Percentiles rank a stretch among this genome's conserved stretches.
Evolutionary conservation across 2,329 filamentous ascomycete species (phyloP).

Genomic region (Geoglossum cookeanum): DNA sequence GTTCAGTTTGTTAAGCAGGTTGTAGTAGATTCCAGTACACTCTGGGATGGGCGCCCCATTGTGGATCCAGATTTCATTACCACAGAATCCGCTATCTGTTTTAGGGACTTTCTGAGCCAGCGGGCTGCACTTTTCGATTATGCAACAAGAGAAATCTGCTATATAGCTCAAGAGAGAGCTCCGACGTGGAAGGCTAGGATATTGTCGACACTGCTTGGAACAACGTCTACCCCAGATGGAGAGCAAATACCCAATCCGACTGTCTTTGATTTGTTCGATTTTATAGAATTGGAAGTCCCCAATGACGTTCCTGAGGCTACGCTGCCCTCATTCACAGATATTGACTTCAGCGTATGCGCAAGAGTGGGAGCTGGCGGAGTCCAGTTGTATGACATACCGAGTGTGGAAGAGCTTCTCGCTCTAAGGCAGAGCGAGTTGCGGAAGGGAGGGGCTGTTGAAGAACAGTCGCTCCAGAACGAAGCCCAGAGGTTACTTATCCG

Average conservation of each 20-base stretch:
- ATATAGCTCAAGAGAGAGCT: constrained; percentile 49
- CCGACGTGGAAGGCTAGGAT: constrained; percentile 30
- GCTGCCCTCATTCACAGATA: constrained; percentile 40
- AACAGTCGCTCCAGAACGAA: constrained; percentile 23
- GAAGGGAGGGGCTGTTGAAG: constrained; percentile 30
- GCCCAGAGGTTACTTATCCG: constrained; percentile 20
- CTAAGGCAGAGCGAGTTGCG: constrained; percentile 46
- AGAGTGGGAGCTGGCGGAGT: constrained; percentile 38
- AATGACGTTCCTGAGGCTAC: constrained; percentile 29
- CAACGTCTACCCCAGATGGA: constrained; percentile 45
- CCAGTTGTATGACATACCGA: constrained; percentile 46
- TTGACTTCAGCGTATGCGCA: constrained; percentile 48
- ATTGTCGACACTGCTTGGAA: constrained; percentile 53
- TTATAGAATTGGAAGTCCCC: constrained; percentile 46
- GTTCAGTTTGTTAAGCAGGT: constrained; percentile 53
- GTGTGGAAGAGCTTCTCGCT: constrained; percentile 54
- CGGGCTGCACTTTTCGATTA: constrained; percentile 71
- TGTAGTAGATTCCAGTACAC: constrained; percentile 46
- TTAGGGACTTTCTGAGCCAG: constrained; percentile 59
- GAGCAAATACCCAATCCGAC: constrained; percentile 49
- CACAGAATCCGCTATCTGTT: constrained; percentile 44
- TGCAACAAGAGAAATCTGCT: constrained; percentile 64
- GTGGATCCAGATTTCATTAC: constrained; percentile 47
- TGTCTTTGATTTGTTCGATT: constrained; percentile 87
- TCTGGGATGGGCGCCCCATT: constrained; percentile 54